These are phyloP conservation scores for Stagonosporopsis rhizophila DNA, from an alignment of 2,329 filamentous ascomycete species.

Conservation along the genomic window DNA sequence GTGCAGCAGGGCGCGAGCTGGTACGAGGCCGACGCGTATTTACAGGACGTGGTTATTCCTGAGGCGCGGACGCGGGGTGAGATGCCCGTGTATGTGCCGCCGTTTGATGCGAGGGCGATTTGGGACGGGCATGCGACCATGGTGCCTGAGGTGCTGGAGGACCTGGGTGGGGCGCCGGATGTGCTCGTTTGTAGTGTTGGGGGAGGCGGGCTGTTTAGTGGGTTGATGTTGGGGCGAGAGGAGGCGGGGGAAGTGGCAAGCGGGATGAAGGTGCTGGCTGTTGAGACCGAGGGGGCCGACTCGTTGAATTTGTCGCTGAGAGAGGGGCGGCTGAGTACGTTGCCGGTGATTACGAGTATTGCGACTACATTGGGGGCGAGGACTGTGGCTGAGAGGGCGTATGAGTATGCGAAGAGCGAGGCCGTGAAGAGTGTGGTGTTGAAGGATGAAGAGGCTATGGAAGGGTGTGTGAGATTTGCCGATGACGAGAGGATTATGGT, in stretches of 20 bases:
- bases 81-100: slow-evolving; percentile 65
- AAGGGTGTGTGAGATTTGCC: slow-evolving; percentile 75
- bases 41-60: slow-evolving; percentile 63
- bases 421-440: slow-evolving; percentile 68
- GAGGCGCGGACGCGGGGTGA: slow-evolving; percentile 20
- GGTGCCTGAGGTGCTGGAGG: slow-evolving; percentile 55
- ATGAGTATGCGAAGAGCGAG: slow-evolving; percentile 62
- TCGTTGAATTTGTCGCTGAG: slow-evolving; percentile 69
- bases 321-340: slow-evolving; percentile 62
- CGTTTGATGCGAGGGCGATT: slow-evolving; percentile 69
- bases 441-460: slow-evolving; percentile 76
- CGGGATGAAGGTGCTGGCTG: slow-evolving; percentile 63
- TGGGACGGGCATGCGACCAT: slow-evolving; percentile 69
- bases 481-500: slow-evolving; percentile 82
- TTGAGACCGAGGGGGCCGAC: slow-evolving; percentile 77
- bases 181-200: slow-evolving; percentile 78
- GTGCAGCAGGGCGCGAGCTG: slow-evolving; percentile 71
- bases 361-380: slow-evolving; percentile 75
- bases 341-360: slow-evolving; percentile 74
- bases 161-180: slow-evolving; percentile 60
- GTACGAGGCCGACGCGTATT: slow-evolving; percentile 70
- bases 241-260: neutral
- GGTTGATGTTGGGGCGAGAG: slow-evolving; percentile 63
- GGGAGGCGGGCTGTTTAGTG: slow-evolving; percentile 77
- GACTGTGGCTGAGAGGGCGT: slow-evolving; percentile 69